Evolutionary conservation across 116 monocot genomes (phyloP).

Genomic region (Papilionanthe hybrid): DNA sequence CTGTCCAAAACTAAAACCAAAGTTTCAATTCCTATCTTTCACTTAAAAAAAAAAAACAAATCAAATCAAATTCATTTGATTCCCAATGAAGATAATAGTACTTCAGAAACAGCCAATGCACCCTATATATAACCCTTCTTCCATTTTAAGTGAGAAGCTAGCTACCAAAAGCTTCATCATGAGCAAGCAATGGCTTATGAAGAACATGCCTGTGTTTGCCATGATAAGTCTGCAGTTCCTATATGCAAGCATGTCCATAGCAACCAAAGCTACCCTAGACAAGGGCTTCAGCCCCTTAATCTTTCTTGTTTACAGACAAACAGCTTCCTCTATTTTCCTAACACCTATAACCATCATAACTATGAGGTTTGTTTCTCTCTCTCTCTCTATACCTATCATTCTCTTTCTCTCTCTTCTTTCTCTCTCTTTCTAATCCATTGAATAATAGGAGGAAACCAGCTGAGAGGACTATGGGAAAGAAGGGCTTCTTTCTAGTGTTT

Average conservation of each 20-base stretch:
- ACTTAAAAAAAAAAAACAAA: too few species aligned
- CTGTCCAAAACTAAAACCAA: too few species aligned
- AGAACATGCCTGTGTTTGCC: conserved; percentile 28
- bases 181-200: conserved; percentile 2
- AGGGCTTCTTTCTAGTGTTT: conserved; percentile 33
- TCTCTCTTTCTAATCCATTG: neutral
- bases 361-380: conserved; percentile 13
- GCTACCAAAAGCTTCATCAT: neutral
- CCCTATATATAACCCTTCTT: too few species aligned
- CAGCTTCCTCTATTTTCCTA: conserved; percentile 24
- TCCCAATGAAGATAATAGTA: too few species aligned
- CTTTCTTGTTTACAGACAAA: conserved; percentile 37
- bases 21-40: too few species aligned
- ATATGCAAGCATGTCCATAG: conserved; percentile 23
- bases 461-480: conserved; percentile 15
- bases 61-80: too few species aligned
- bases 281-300: conserved; percentile 29
- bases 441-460: conserved; percentile 12
- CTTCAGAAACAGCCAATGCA: too few species aligned
- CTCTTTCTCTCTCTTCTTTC: neutral
- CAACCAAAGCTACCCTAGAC: conserved; percentile 21
- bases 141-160: too few species aligned
- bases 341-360: conserved; percentile 10
- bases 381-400: neutral
- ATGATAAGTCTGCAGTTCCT: conserved; percentile 40